Evolutionary conservation across 306 rosid species (phyloP), one percentile per base, ranked within the genome.

Genomic region (Mimosa pudica): DNA sequence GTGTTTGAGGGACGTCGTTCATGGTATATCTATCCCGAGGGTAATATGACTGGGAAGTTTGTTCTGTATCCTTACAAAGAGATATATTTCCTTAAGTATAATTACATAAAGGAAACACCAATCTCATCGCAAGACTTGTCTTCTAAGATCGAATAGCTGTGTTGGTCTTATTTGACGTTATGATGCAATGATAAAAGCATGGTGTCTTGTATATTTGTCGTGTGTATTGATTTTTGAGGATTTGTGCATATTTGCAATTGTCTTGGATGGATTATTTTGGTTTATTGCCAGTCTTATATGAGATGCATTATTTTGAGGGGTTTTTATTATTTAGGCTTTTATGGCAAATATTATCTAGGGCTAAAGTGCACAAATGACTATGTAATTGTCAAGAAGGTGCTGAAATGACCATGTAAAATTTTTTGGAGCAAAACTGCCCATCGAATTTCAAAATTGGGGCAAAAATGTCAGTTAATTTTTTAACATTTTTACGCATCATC

Each of bases 311-410:
- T 44, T 35, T 82, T 75, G 73, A 60, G 68, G 80, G 52, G 65
- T 45, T 55, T 52, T 52, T 73, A 77, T 55, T 70, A 73, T 81
- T 74, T 79, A 61, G 78, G 46, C 14, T 77, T 68, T 17, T 18
- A 54, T 84, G 75, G 85, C 81, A 83, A 81, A 81, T 86, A 76
- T 85, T 80, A 55, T 24, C 30, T 24, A 24, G 30, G 30, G 30
- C 30, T 24, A 24, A 24, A 24, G 30, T 24, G 30, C 30, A 24
- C 30, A 24, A 24, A 24, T 24, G 30, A 24, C 1, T 24, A 24
- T 24, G 30, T 24, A 24, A 24, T 24, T 24, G 30, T 24, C 30
- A 24, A 24, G 30, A 24, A 24, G 30, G 30, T 24, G 30, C 30
- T 24, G 1, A 24, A 24, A 24, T 24, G 30, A 24, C 30, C 30